These are phyloP conservation scores for Raphanus hybrid DNA, from an alignment of 441 rosid genomes.

Conservation along the genomic window DNA sequence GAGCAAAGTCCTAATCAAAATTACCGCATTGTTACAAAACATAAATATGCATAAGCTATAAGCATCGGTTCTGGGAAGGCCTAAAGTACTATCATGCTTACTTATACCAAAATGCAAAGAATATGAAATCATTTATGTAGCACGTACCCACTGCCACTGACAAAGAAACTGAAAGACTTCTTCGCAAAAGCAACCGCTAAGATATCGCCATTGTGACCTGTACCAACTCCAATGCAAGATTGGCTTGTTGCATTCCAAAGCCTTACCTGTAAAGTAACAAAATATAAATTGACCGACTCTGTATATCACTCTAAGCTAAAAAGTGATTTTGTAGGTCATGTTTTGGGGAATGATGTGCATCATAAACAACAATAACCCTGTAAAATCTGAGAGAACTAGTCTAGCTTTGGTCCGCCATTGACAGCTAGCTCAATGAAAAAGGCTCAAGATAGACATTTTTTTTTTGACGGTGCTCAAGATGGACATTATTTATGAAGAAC, in stretches of 20 bases:
- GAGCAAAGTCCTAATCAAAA: slow-evolving; percentile 13
- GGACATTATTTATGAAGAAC: slow-evolving; percentile 1
- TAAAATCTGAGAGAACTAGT: not conserved
- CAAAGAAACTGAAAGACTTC: slow-evolving; percentile 69
- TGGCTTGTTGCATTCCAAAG: slow-evolving; percentile 78
- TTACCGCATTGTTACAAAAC: not conserved
- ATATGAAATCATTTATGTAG: slow-evolving; percentile 21
- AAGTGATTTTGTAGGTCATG: not conserved
- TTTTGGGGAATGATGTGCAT: slow-evolving; percentile 17
- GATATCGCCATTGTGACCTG: slow-evolving; percentile 91
- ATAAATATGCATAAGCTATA: not conserved
- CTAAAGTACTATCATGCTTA: slow-evolving; percentile 21
- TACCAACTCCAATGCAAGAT: slow-evolving; percentile 85
- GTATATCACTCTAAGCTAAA: not conserved
- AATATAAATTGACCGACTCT: not conserved
- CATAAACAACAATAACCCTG: not conserved
- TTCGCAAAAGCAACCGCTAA: slow-evolving; percentile 93
- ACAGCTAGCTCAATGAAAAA: slow-evolving; percentile 10
- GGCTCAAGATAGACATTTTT: not conserved
- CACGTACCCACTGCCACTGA: slow-evolving; percentile 93
- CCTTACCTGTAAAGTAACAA: slow-evolving; percentile 66
- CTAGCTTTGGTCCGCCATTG: too few relatives aligned
- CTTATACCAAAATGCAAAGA: slow-evolving; percentile 13
- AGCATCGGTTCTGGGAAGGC: slow-evolving; percentile 14
- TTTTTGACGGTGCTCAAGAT: too few relatives aligned